Evolutionary conservation across 2,329 filamentous ascomycete genomes (phyloP), one percentile per base, ranked within the genome.

Genomic region (Cordyceps farinosa): DNA sequence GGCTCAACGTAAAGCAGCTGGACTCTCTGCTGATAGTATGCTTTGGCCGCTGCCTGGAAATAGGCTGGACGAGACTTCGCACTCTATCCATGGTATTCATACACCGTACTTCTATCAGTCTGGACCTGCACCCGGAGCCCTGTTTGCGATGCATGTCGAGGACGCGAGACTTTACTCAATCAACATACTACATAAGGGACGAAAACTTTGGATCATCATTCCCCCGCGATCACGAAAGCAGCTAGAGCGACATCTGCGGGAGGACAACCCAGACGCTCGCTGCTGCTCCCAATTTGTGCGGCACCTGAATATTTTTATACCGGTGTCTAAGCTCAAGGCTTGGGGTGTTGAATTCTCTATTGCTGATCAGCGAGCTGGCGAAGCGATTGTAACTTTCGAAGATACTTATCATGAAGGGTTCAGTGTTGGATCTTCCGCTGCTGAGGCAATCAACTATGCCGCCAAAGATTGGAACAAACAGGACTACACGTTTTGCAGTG

Each of bases 251-350:
- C 36, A 32, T 15, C 22, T 55, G 27, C 36, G 36, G 22, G 52
- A 27, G 38, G 52, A 44, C 10, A 55, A 55, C 22, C 52, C 52
- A 5, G 36, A 55, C 22, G 52, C 52, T 13, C 17, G 36, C n/a
- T 27, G 15, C 52, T 55, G 36, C n/a, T 55, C 52, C 9, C 36
- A 55, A 32, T 55, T 55, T 42, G 36, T 55, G n/a, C 52, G 36
- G 15, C 36, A 55, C 22, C 52, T 55, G 1, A 40, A 15, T 27
- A 22, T 55, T 36, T 56, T 56, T 17, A 22, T 56, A 45, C 53
- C 38, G 6, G 22, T 56, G 15, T 44, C 22, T 42, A 56, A 29
- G 29, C 38, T 56, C 5, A 32, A 36, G 8, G 36, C 34, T 30
- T 56, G 38, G 53, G 53, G 17, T 8, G 13, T 56, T 32, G 15